Evolutionary conservation across 2,329 filamentous ascomycete genomes (phyloP), one percentile per base, ranked within the genome.

Genomic region (Alternaria infectoria): DNA sequence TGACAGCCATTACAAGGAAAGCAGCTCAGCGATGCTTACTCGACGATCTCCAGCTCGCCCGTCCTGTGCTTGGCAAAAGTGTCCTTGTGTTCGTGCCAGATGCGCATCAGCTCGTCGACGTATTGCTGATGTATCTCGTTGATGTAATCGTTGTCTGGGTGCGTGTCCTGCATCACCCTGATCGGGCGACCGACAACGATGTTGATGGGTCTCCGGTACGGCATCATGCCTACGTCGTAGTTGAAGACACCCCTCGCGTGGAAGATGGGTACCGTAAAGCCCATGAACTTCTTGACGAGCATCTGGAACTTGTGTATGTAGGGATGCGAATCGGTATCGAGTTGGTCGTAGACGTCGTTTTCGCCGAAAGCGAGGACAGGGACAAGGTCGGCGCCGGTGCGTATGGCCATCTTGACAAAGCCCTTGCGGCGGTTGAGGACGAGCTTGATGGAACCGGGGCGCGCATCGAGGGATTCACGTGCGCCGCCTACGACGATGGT

Each of bases 161-260:
- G 88, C 32, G 87, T 82, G 54, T 86, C 80, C 73, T 86, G 85
- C 54, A 87, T 82, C 6, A 97, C 90, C 66, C 85, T 84, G 65
- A 97, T 93, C 0, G 95, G 93, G 56, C 87, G 86, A 4, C 95
- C 95, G 13, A 97, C 92, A 12, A 99, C 94, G 51, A 97, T 88
- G 76, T 98, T 96, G 62, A 99, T 84, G 11, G 93, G 90, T 54
- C 90, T 86, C 12, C 96, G 89, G 79, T 97, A 98, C 0, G 96
- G 96, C 92, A 98, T 93, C 73, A 98, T 83, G 5, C 96, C 96
- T 13, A 97, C 93, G 78, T 99, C 96, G 77, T 99, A 98, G 80
- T 99, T 99, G 82, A 98, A 97, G 44, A 98, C 90, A 12, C 95
- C 95, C 25, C 94, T 84, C 3, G 94, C 95, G 78, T 97, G 93